Percentiles rank a stretch among this genome's conserved stretches.
phyloP scores from a whole-genome alignment of 768 basidiomycete genomes.

The Plicaturopsis crispa region DNA sequence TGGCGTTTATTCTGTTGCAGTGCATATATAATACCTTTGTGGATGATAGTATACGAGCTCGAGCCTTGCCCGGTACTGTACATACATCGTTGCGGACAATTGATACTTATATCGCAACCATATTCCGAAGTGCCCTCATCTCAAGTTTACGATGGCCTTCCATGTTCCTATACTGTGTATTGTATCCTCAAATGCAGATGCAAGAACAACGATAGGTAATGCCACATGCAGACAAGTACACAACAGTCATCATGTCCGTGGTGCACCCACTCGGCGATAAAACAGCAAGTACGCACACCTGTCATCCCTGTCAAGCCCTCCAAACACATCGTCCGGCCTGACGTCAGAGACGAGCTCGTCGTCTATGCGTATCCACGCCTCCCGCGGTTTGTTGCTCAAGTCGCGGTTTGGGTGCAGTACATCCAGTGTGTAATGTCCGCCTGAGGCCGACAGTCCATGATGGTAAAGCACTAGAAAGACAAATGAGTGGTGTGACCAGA shows the following conservation, averaged over 20 bases:
- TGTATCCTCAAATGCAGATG: no score
- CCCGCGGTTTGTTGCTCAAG: constrained; percentile 28
- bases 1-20: no score
- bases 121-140: no score
- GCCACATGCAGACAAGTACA: neutral
- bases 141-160: no score
- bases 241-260: constrained; percentile 3
- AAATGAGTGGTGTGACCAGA: constrained; percentile 1
- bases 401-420: constrained; percentile 71
- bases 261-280: constrained; percentile 52
- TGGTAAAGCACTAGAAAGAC: constrained; percentile 71
- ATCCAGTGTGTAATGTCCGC: constrained; percentile 94
- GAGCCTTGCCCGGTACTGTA: no score
- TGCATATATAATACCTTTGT: no score
- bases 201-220: neutral
- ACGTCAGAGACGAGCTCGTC: constrained; percentile 84
- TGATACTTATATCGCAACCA: no score
- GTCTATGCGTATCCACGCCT: constrained; percentile 90
- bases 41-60: no score
- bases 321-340: constrained; percentile 65
- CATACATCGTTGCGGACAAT: no score
- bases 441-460: constrained; percentile 83
- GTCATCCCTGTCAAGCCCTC: constrained; percentile 39
- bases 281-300: constrained; percentile 84
- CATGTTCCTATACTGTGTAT: no score